Base-by-base conservation (phyloP, 2,329 filamentous ascomycete genomes). In the Alternaria sp. region DNA sequence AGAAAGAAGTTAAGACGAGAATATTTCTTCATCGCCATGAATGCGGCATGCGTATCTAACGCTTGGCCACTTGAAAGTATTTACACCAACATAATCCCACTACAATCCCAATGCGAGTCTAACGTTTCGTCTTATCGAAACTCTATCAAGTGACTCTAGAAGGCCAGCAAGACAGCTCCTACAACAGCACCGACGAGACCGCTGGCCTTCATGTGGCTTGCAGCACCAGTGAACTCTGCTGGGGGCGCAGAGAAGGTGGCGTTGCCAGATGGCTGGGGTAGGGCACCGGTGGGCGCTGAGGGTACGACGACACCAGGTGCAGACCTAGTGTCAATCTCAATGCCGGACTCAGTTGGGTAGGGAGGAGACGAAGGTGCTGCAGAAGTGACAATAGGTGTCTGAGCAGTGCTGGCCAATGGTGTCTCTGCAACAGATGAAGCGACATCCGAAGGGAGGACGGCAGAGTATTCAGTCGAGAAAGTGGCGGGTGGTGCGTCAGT, bases 141-240 rank as follows among this genome's bases (percentile, higher is more conserved):
- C 20, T 7, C 20, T 5, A 7, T 16, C 16, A 41, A 26, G 18
- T 2, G 16, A 22, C 42, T 53, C 16, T 74, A 77, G 41, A 74
- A 72, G 46, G 65, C 69, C 18, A 76, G 55, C 42, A 77, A 43
- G 22, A 67, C 61, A 3, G 67, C 64, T 54, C 67, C 74, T 11
- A 65, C 67, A 16, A 71, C 59, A 12, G 67, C 63, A 51, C 66
- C 69, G 9, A 71, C 49, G 32, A 76, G 26, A 9, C 68, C 61
- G 18, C 66, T 63, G n/a, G 66, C 66, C 61, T 67, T 70, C 61
- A 66, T 64, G 8, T 61, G 61, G 52, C 56, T 67, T 1, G 75
- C 75, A 6, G 69, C 72, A 51, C 73, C 74, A 18, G 70, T 70
- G 61, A 76, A 76, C 44, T 74, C 26, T 2, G 62, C 41, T 18